Evolutionary conservation across 495 filamentous ascomycete species (phyloP).

Genomic region (Lophium mytilinum): DNA sequence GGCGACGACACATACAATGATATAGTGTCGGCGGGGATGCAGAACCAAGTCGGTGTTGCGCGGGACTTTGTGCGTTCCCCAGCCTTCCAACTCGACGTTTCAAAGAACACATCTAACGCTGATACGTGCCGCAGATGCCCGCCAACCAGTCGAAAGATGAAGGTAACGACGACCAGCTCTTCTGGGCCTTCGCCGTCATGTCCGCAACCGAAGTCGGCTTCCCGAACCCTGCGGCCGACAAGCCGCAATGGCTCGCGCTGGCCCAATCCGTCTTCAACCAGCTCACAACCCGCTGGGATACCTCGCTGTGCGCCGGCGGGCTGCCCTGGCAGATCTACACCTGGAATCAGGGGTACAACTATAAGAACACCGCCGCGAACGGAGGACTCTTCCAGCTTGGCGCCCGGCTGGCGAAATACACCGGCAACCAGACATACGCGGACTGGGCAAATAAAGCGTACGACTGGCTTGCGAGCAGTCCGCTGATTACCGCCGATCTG

Average conservation of each 20-base stretch:
- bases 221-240: conserved; percentile 32
- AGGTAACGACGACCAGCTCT: conserved; percentile 81
- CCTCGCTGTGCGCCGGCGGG: conserved; percentile 37
- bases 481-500: conserved; percentile 42
- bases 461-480: conserved; percentile 52
- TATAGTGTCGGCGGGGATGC: conserved; percentile 53
- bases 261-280: conserved; percentile 51
- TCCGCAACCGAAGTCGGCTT: conserved; percentile 72
- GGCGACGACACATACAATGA: conserved; percentile 64
- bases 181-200: conserved; percentile 81
- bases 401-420: conserved; percentile 62
- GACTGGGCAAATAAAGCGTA: conserved; percentile 62
- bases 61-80: conserved; percentile 40
- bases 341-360: conserved; percentile 39
- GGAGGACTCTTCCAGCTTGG: conserved; percentile 62
- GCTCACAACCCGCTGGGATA: conserved; percentile 53
- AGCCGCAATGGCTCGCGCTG: conserved; percentile 22
- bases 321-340: conserved; percentile 43
- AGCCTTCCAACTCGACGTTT: no score
- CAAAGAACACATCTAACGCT: conserved; percentile 11
- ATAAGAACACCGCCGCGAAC: conserved; percentile 62
- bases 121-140: conserved; percentile 53
- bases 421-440: conserved; percentile 61
- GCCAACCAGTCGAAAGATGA: conserved; percentile 46
- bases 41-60: conserved; percentile 57